Percentiles rank a stretch among this genome's conserved stretches.
phyloP scores from a whole-genome alignment of 2,329 filamentous ascomycete genomes.

The Mariannaea elegans region DNA sequence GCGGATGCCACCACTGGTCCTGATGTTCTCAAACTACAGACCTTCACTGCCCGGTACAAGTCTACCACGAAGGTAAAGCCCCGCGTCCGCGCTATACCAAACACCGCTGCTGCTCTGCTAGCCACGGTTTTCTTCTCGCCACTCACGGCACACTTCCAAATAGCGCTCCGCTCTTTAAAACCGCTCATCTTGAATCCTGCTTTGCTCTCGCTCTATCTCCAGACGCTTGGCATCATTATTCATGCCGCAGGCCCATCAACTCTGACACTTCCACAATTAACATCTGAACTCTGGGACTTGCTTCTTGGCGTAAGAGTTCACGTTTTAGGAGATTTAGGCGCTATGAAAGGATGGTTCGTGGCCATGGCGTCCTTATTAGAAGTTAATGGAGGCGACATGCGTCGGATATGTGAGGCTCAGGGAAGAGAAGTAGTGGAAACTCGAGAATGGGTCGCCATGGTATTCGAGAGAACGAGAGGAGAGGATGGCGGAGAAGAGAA shows the following conservation, averaged over 20 bases:
- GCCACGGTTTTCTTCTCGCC: conserved; percentile 86
- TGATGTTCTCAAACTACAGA: conserved; percentile 85
- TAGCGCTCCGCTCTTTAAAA: conserved; percentile 63
- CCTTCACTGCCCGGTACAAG: conserved; percentile 74
- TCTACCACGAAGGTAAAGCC: conserved; percentile 46
- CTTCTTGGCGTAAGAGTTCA: conserved; percentile 73
- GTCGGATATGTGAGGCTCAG: conserved; percentile 76
- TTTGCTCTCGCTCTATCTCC: conserved; percentile 81
- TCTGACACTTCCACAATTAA: conserved; percentile 79
- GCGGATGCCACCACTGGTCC: conserved; percentile 84
- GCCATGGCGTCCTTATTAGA: conserved; percentile 83
- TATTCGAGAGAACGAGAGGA: conserved; percentile 72
- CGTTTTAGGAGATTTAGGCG: conserved; percentile 67
- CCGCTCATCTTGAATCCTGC: conserved; percentile 75
- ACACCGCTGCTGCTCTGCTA: conserved; percentile 81
- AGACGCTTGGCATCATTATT: conserved; percentile 84
- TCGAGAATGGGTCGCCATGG: conserved; percentile 81
- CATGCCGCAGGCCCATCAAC: conserved; percentile 86
- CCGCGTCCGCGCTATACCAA: conserved; percentile 69
- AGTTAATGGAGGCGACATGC: conserved; percentile 77
- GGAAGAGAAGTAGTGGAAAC: conserved; percentile 84
- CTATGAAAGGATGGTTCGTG: conserved; percentile 81
- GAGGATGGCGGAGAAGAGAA: conserved; percentile 73
- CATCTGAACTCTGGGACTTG: conserved; percentile 84
- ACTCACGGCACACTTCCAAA: conserved; percentile 80